Evolutionary conservation across 2,329 filamentous ascomycete genomes (phyloP), one percentile per base, ranked within the genome.

Genomic region (Albifimbria verrucaria): DNA sequence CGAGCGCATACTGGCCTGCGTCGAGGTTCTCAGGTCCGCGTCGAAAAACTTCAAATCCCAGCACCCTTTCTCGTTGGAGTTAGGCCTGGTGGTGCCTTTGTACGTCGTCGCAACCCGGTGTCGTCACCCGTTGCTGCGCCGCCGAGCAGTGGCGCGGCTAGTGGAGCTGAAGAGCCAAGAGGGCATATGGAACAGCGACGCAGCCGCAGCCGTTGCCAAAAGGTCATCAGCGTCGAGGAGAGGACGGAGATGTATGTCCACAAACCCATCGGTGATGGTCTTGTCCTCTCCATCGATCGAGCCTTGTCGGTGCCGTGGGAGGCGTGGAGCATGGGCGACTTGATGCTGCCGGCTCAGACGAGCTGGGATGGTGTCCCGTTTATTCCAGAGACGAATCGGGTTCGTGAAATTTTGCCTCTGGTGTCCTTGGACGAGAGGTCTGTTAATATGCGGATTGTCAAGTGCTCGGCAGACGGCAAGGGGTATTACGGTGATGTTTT

Each of bases 141-240:
- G 60, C 9, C 49, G 57, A 17, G 61, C 58, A 5, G 32, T 66
- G 15, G 36, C 42, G n/a, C 49, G 66, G 6, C 50, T 68, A 4
- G n/a, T 41, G 4, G 44, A 49, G 9, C 17, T 52, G 6, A 61
- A 63, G 15, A 45, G 63, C 9, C 59, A 64, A 17, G 65, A 68
- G 41, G 66, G 63, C 1, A 55, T 64, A 49, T 67, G 64, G 65
- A 57, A 58, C 42, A 67, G 64, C 28, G 55, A 52, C 3, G 57
- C 52, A 11, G 53, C 59, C 1, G 60, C 59, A 7, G 49, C 46
- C 3, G 59, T 59, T 3, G 54, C 58, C 0, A 55, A 57, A 52
- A 46, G 11, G 15, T 62, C 4, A 48, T 66, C 9, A 39, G 50
- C 7, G 41, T 60, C 7, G 64, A 59, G 26, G 62, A 57, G 32